Conservation (phyloP, 176 grass and related monocot species). For the Bothriochloa decipiens region DNA sequence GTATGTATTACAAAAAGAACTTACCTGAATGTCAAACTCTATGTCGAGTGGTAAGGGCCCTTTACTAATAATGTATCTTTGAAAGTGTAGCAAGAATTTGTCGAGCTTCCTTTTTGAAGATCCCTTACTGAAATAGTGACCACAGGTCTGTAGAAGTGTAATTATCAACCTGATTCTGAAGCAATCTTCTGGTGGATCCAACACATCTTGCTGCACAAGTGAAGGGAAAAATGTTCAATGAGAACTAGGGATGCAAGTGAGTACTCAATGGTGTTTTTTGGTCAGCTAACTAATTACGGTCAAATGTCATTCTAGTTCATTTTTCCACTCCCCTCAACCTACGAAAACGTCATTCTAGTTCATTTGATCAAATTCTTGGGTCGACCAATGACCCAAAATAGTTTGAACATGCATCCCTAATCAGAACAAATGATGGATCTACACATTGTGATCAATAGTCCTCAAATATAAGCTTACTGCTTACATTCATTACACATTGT, state of each 20-base stretch:
- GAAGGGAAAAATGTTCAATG: slow-evolving; percentile 16
- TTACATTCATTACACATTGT: neutral
- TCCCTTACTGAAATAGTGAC: slow-evolving; percentile 90
- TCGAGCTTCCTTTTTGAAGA: slow-evolving; percentile 95
- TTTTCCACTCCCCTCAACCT: neutral
- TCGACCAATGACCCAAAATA: neutral
- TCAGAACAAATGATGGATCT: neutral
- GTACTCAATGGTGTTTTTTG: neutral
- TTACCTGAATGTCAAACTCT: slow-evolving; percentile 99
- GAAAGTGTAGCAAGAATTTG: slow-evolving; percentile 97
- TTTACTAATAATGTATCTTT: slow-evolving; percentile 97
- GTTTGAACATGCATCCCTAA: neutral
- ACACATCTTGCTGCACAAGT: slow-evolving; percentile 77
- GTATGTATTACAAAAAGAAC: slow-evolving; percentile 37
- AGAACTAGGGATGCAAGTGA: neutral
- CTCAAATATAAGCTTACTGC: slow-evolving; percentile 1
- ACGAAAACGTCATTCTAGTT: neutral
- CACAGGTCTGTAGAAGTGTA: slow-evolving; percentile 92
- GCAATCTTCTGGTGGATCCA: slow-evolving; percentile 99
- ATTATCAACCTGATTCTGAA: slow-evolving; percentile 97
- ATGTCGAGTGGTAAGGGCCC: slow-evolving; percentile 94
- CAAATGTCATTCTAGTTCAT: neutral
- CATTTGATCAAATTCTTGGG: neutral
- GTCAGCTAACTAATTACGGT: neutral
- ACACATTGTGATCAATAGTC: neutral